phyloP scores from a whole-genome alignment of 2,329 filamentous ascomycete genomes.

The Daldinia eschscholtzii region DNA sequence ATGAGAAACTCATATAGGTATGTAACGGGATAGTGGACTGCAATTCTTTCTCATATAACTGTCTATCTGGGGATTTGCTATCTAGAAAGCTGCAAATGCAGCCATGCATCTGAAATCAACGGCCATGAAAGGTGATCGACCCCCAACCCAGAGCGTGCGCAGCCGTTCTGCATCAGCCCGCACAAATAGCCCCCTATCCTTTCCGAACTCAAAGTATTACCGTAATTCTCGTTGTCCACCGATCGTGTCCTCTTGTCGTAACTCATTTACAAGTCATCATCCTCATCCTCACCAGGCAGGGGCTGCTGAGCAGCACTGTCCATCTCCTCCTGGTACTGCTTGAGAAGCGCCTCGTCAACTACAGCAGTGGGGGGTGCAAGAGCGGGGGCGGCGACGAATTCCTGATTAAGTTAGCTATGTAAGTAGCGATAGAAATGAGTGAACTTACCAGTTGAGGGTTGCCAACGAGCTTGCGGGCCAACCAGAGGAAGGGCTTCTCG shows the following conservation, averaged over 20 bases:
- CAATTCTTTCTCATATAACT: slow-evolving; percentile 47
- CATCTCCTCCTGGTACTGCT: slow-evolving; percentile 92
- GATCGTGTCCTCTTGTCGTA: slow-evolving; percentile 38
- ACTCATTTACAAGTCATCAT: slow-evolving; percentile 70
- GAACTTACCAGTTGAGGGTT: slow-evolving; percentile 82
- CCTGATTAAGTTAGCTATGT: slow-evolving; percentile 65
- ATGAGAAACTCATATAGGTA: neutral
- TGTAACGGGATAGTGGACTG: slow-evolving; percentile 40
- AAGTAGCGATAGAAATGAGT: neutral
- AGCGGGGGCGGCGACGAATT: slow-evolving; percentile 95
- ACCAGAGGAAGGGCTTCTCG: slow-evolving; percentile 99
- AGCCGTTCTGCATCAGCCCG: slow-evolving; percentile 42
- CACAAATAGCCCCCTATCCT: slow-evolving; percentile 45
- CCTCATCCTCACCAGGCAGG: slow-evolving; percentile 94
- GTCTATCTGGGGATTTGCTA: slow-evolving; percentile 53
- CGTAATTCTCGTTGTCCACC: slow-evolving; percentile 30
- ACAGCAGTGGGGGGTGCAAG: slow-evolving; percentile 92
- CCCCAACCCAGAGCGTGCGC: slow-evolving; percentile 46
- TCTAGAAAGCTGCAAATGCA: slow-evolving; percentile 52
- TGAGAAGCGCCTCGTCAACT: slow-evolving; percentile 86
- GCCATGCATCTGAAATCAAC: slow-evolving; percentile 50
- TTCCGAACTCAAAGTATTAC: slow-evolving; percentile 48
- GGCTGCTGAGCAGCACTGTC: slow-evolving; percentile 81
- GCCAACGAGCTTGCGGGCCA: slow-evolving; percentile 97
- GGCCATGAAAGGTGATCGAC: slow-evolving; percentile 43